Evolutionary conservation across 441 rosid species (phyloP).

Genomic region (Gossypium gossypioides): DNA sequence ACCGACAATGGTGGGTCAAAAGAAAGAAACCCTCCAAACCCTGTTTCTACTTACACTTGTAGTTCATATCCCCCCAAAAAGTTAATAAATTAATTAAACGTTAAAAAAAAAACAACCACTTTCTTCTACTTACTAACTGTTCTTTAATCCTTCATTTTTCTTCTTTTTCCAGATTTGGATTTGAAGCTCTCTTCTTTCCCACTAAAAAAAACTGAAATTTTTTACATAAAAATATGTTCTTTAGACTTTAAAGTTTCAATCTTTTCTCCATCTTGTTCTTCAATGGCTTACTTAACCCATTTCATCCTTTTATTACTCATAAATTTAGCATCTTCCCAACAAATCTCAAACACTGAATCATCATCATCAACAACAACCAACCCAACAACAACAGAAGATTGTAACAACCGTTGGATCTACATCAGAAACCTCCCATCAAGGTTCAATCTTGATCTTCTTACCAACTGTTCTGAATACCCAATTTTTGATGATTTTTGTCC

Average conservation of each 20-base stretch:
- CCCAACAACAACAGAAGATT: slow-evolving; percentile 20
- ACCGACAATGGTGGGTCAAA: slow-evolving; percentile 17
- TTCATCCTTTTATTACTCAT: slow-evolving; percentile 20
- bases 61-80: no score
- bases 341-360: slow-evolving; percentile 19
- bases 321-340: slow-evolving; percentile 16
- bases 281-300: not conserved
- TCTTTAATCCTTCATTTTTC: not conserved
- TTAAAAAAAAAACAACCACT: not conserved
- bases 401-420: slow-evolving; percentile 75
- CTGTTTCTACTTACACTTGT: not conserved
- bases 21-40: not conserved
- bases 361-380: not conserved
- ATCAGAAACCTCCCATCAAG: slow-evolving; percentile 60
- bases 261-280: not conserved
- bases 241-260: not conserved
- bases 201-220: not conserved
- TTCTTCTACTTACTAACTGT: not conserved
- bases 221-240: not conserved
- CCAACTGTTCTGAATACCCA: slow-evolving; percentile 59
- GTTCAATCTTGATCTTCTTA: slow-evolving; percentile 78
- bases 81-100: not conserved
- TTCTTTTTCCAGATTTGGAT: not conserved
- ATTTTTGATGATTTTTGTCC: slow-evolving; percentile 57
- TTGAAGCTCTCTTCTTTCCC: not conserved